Conservation (phyloP, 768 basidiomycete species). For the Hortiboletus campestris region DNA sequence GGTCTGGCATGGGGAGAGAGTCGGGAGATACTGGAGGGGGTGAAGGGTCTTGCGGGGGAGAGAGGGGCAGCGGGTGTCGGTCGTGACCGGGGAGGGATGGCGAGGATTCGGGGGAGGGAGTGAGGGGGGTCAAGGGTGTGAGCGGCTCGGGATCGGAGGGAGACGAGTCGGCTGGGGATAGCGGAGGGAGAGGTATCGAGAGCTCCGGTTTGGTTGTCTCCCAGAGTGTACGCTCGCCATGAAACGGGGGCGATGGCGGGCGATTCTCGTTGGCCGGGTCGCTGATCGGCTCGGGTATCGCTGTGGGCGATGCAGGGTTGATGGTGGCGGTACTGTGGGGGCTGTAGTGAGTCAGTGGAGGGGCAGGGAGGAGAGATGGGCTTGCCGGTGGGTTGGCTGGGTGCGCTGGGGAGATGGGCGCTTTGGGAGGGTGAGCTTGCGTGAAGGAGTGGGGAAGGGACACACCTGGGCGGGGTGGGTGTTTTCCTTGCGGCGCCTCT, state of each 20-base stretch:
- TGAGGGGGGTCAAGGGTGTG: slow-evolving; percentile 22
- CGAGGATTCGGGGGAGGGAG: slow-evolving; percentile 22
- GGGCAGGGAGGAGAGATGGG: background rate
- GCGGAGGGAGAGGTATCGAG: background rate
- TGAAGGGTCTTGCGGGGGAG: slow-evolving; percentile 6
- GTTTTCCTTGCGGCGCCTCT: slow-evolving; percentile 26
- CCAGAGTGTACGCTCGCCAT: background rate
- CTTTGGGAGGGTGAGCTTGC: slow-evolving; percentile 8
- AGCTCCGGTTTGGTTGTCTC: background rate
- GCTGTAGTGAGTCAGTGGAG: background rate
- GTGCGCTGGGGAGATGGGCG: slow-evolving; percentile 10
- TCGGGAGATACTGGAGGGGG: slow-evolving; percentile 8
- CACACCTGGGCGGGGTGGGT: background rate
- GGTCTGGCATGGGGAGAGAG: background rate
- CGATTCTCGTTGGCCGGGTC: background rate
- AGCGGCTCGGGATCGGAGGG: slow-evolving; percentile 11
- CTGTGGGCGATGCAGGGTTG: background rate
- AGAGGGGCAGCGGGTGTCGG: slow-evolving; percentile 11
- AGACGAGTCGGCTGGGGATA: background rate
- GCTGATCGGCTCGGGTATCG: slow-evolving; percentile 2
- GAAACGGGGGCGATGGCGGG: background rate
- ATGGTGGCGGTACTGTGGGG: slow-evolving; percentile 4
- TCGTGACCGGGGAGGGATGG: slow-evolving; percentile 28
- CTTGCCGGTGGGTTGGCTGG: slow-evolving; percentile 1
- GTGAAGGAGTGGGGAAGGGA: background rate